Percentiles rank a stretch among this genome's conserved stretches.
Conservation (phyloP, 1,139 yeast genomes). For the Nadsonia starkeyi-henricii region DNA sequence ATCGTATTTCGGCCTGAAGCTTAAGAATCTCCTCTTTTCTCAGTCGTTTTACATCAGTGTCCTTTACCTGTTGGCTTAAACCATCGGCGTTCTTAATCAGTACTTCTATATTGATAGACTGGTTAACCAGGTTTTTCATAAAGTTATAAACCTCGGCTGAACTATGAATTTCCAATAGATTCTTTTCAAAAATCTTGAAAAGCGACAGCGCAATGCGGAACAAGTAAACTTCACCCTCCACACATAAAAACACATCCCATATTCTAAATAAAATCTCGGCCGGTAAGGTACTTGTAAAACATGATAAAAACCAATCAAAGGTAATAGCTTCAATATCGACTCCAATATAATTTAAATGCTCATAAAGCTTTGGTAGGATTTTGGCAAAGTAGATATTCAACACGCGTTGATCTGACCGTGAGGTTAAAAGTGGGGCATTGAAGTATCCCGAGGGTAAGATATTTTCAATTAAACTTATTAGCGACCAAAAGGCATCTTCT, state of each 20-base stretch:
- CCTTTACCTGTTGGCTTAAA: conserved; percentile 9
- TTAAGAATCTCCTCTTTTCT: conserved; percentile 9
- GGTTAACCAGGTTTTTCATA: conserved; percentile 29
- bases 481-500: conserved; percentile 46
- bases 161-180: conserved; percentile 21
- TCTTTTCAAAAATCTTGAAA: conserved; percentile 29
- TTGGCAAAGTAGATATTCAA: conserved; percentile 18
- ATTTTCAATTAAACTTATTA: conserved; percentile 38
- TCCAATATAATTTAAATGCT: conserved; percentile 26
- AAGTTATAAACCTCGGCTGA: conserved; percentile 31
- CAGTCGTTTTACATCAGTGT: conserved; percentile 9
- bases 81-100: conserved; percentile 14
- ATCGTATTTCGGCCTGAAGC: conserved; percentile 6
- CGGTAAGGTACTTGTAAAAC: conserved; percentile 42
- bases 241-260: conserved; percentile 37
- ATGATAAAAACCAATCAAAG: conserved; percentile 45
- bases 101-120: conserved; percentile 18
- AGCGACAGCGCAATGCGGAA: conserved; percentile 30
- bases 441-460: conserved; percentile 37
- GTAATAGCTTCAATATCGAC: conserved; percentile 41
- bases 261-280: conserved; percentile 39
- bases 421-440: conserved; percentile 28
- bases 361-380: conserved; percentile 28
- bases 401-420: conserved; percentile 31
- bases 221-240: conserved; percentile 27